Evolutionary conservation across 805 yeast species (phyloP).

Genomic region (Yamadazyma endophytica): DNA sequence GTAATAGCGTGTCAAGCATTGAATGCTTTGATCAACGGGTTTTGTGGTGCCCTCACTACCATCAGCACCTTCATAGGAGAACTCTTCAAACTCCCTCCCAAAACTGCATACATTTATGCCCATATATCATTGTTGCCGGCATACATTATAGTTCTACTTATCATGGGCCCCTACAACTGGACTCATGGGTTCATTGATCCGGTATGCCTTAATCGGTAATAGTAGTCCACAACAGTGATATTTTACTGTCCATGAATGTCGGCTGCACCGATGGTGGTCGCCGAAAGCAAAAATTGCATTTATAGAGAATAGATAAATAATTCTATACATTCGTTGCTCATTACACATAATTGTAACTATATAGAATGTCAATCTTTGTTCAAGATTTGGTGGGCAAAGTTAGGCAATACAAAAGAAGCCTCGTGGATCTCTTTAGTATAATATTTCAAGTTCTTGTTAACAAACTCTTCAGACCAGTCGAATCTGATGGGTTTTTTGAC

Average conservation of each 20-base stretch:
- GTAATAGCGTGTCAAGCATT: slow-evolving; percentile 47
- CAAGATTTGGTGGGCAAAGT: slow-evolving; percentile 64
- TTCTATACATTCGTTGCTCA: slow-evolving; percentile 6
- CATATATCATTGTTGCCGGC: slow-evolving; percentile 41
- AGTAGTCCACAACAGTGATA: no score
- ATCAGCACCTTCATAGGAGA: slow-evolving; percentile 78
- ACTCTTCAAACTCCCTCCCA: slow-evolving; percentile 30
- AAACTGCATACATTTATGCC: slow-evolving; percentile 49
- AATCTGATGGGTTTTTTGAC: slow-evolving; percentile 67
- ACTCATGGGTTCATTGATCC: slow-evolving; percentile 40
- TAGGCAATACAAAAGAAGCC: slow-evolving; percentile 90
- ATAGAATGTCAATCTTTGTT: slow-evolving; percentile 21
- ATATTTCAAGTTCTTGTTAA: slow-evolving; percentile 65
- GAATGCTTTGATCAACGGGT: slow-evolving; percentile 57
- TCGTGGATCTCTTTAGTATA: slow-evolving; percentile 80
- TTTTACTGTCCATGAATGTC: no score
- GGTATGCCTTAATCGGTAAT: slow-evolving; percentile 12
- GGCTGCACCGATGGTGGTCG: no score
- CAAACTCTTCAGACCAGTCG: slow-evolving; percentile 56
- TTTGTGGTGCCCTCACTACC: slow-evolving; percentile 69
- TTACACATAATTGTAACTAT: not conserved
- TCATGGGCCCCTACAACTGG: slow-evolving; percentile 75
- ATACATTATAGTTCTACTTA: slow-evolving; percentile 49
- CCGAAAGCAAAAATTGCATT: no score
- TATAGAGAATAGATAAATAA: no score